These are phyloP conservation scores for Neofusicoccum sp. DNA, from an alignment of 2,329 filamentous ascomycete genomes.

Conservation along the genomic window DNA sequence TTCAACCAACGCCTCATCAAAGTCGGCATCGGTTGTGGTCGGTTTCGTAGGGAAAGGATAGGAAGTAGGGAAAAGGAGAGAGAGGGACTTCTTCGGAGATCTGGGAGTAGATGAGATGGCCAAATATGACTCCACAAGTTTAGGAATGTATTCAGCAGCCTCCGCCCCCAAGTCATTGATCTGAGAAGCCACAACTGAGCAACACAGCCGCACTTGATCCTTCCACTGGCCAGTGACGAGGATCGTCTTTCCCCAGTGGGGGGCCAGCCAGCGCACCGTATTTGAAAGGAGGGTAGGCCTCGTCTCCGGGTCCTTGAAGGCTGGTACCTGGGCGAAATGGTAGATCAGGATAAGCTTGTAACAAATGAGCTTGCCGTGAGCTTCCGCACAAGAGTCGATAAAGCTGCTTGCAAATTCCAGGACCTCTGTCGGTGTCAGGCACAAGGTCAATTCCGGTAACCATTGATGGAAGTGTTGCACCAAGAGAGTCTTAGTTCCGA, in stretches of 20 bases:
- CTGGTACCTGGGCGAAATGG: slow-evolving; percentile 78
- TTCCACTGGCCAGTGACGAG: slow-evolving; percentile 81
- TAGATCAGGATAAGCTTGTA: slow-evolving; percentile 92
- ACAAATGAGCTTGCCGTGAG: slow-evolving; percentile 85
- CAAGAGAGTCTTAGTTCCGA: slow-evolving; percentile 90
- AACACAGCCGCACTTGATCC: slow-evolving; percentile 89
- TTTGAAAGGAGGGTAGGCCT: slow-evolving; percentile 72
- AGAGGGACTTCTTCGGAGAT: slow-evolving; percentile 61
- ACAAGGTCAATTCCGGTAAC: slow-evolving; percentile 82
- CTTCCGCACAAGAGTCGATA: slow-evolving; percentile 82
- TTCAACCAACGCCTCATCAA: slow-evolving; percentile 86
- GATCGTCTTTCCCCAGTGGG: slow-evolving; percentile 81
- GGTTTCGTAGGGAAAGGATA: slow-evolving; percentile 83
- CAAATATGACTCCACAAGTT: slow-evolving; percentile 85
- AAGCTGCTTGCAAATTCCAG: slow-evolving; percentile 89
- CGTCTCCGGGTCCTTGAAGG: slow-evolving; percentile 79
- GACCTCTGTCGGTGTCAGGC: slow-evolving; percentile 80
- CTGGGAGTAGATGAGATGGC: slow-evolving; percentile 68
- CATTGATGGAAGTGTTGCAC: slow-evolving; percentile 97
- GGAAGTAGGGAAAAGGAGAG: slow-evolving; percentile 81
- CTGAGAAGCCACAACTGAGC: slow-evolving; percentile 86
- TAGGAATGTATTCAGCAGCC: slow-evolving; percentile 84
- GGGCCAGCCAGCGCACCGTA: slow-evolving; percentile 85
- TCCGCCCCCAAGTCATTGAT: slow-evolving; percentile 74
- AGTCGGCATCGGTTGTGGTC: slow-evolving; percentile 59